Evolutionary conservation across 495 filamentous ascomycete species (phyloP), one percentile per base, ranked within the genome.

Genomic region (Achaetomiella virescens): DNA sequence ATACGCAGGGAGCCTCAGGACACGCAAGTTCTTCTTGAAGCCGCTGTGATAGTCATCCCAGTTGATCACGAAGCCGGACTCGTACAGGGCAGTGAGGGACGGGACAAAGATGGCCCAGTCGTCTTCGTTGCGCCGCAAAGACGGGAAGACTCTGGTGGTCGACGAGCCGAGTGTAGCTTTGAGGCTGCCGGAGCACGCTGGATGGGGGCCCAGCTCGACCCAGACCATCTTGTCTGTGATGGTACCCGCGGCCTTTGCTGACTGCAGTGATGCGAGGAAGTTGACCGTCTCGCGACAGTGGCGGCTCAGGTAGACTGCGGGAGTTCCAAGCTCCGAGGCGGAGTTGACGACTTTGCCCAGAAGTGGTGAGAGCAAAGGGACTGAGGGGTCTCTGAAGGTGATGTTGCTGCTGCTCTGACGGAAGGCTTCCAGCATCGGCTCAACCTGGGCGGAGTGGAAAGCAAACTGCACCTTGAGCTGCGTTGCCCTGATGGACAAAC

Each of bases 381-480:
- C 72, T 7, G 65, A 67, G 4, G 84, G 82, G n/a, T 74, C 58
- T 17, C 76, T 63, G 67, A 87, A 90, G 12, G 58, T 74, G n/a
- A 91, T 74, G 2, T 74, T 71, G 31, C 66, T 69, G 1, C 82
- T 81, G 37, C 81, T 58, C 0, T 69, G 61, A 43, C 84, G 78
- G 45, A 89, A 85, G 0, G 75, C 72, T 2, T 81, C 76, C 3
- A 90, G 70, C 12, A 91, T 85, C 15, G 85, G 78, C 17, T 91
- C 82, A n/a, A 90, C 79, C 57, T 91, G 89, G 0, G 79, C 74
- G 4, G 88, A 86, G 65, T 92, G 89, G 74, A 90, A 91, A 8
- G 87, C 88, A 55, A 82, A 91, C 35, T 84, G 85, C 5, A 90
- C 79, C 47, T 83, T 79, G 8, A 91, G 74, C 56, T 79, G 81